Evolutionary conservation across 1,284 basidiomycete species (phyloP), one percentile per base, ranked within the genome.

Genomic region (Rhodotorula glutinis): DNA sequence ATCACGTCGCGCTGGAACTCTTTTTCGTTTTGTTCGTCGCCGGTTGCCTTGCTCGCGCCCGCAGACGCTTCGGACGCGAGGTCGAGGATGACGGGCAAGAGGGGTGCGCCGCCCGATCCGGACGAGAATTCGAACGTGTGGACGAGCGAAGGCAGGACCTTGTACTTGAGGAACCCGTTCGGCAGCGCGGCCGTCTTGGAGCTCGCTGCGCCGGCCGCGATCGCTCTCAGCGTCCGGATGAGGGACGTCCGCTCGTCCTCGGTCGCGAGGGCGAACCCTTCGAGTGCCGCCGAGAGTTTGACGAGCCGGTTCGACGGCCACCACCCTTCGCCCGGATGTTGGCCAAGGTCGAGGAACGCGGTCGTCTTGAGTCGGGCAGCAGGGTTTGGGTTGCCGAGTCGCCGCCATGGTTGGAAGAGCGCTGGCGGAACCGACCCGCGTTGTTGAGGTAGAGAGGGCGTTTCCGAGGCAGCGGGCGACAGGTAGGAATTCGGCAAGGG

Each of bases 261-360:
- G 65, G 85, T 88, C 16, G 85, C 85, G 17, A 98, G 81, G 29
- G 87, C 85, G 77, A 98, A 98, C 67, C 88, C 88, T 73, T 96
- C 93, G 27, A 98, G 81, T 0, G 91, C 89, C 46, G 85, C 81
- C 56, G 93, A 93, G 3, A 97, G 87, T 77, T 88, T 88, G 52
- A 94, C 88, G 8, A 98, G 83, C 30, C 86, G 84, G 78, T 98
- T 99, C 38, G 83, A 82, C 3, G 84, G 81, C 80, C 97, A 98
- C 80, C 96, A 97, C 0, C 92, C 92, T 13, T 81, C 80, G 2
- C 81, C 82, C 0, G 79, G 79, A 1, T 82, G 83, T 60, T 87
- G 90, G 30, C 73, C 73, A 17, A 73, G 65, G 41, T 90, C 86
- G 19, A 95, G 82, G 78, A 98, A 91, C 4, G 82, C 82, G 71